Conservation (phyloP, 441 rosid genomes). For the Hura crepitans region DNA sequence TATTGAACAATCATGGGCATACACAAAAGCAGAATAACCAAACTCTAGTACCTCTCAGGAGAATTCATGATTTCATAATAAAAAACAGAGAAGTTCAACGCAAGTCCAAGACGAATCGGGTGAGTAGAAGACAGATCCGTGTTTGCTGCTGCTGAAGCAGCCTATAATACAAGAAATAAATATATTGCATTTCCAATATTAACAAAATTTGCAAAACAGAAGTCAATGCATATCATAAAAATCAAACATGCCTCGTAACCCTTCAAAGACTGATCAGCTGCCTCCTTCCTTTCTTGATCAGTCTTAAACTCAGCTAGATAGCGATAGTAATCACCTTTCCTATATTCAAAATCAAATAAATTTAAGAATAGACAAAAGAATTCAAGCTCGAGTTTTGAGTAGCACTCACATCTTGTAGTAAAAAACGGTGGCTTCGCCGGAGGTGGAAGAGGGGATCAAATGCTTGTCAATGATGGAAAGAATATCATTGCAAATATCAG, state of each 20-base stretch:
- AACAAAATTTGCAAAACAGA: background rate
- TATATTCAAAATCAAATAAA: slow-evolving; percentile 23
- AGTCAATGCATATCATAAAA: too few species aligned
- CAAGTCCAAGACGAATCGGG: slow-evolving; percentile 97
- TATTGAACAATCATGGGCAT: too few species aligned
- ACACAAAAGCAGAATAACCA: background rate
- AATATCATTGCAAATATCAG: slow-evolving; percentile 77
- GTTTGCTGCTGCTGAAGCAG: slow-evolving; percentile 82
- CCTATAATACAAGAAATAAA: slow-evolving; percentile 34
- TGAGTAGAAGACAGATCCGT: slow-evolving; percentile 94
- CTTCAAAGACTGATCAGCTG: slow-evolving; percentile 87
- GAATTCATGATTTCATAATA: slow-evolving; percentile 99
- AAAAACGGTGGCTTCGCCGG: slow-evolving; percentile 98
- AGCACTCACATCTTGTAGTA: slow-evolving; percentile 82
- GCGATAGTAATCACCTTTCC: slow-evolving; percentile 97
- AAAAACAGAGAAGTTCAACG: slow-evolving; percentile 96
- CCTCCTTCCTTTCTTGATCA: slow-evolving; percentile 93
- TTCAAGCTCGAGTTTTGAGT: too few species aligned
- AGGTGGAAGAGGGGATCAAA: slow-evolving; percentile 71
- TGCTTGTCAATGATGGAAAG: slow-evolving; percentile 78
- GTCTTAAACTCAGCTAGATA: slow-evolving; percentile 97
- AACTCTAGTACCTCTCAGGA: slow-evolving; percentile 62
- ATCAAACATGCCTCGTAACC: slow-evolving; percentile 75
- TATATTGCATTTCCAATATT: too few species aligned
- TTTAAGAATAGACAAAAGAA: too few species aligned